A percentile compares a stretch with the other conserved stretches of the same genome.
Conservation (phyloP, 2,329 filamentous ascomycete genomes). For the Microdochium trichocladiopsis region DNA sequence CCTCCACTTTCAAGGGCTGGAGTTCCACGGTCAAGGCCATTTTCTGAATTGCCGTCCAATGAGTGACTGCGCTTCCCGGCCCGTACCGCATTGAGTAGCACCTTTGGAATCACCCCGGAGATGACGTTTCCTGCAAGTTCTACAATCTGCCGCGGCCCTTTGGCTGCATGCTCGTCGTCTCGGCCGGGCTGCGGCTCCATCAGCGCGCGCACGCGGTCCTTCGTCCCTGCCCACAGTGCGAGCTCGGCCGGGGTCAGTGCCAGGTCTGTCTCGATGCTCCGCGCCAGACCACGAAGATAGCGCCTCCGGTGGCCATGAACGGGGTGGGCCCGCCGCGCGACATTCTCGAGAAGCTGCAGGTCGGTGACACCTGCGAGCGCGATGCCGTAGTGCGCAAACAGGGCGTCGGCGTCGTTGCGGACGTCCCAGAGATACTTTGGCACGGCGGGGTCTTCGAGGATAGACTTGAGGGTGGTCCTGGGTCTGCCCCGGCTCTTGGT, state of each 20-base stretch:
- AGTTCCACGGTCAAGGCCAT: too few species aligned
- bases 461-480: neutral
- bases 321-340: neutral
- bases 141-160: too few species aligned
- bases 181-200: neutral
- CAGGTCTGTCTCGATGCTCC: neutral
- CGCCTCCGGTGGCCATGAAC: neutral
- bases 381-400: conserved; percentile 38
- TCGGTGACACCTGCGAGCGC: conserved; percentile 37
- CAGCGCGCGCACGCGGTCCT: neutral
- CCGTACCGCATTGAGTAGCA: too few species aligned
- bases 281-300: neutral
- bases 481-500: too few species aligned
- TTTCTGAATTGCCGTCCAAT: too few species aligned
- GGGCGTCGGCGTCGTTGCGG: conserved; percentile 49
- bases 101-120: too few species aligned
- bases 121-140: too few species aligned
- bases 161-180: too few species aligned
- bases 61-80: too few species aligned
- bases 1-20: too few species aligned
- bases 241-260: neutral
- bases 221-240: neutral
- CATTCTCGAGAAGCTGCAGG: conserved; percentile 33
- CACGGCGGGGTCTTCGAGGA: neutral
- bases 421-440: conserved; percentile 51